Conservation (phyloP, 2,329 filamentous ascomycete genomes). For the Dactylellina sp. region DNA sequence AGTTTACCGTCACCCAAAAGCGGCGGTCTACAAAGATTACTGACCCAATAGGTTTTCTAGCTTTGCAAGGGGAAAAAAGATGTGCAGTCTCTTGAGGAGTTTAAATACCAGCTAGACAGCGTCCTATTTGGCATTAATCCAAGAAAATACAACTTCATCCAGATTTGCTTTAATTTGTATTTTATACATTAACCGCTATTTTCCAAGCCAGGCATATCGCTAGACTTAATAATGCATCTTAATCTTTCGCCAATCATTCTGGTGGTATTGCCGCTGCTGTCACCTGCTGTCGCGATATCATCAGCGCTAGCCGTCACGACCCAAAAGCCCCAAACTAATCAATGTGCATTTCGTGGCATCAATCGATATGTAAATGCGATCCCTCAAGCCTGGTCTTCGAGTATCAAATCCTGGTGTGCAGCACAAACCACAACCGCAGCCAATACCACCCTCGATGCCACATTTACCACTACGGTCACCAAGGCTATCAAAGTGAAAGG, state of each 20-base stretch:
- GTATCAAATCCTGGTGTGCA: conserved; percentile 40
- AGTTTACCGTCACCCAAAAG: no score
- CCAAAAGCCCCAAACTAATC: background rate
- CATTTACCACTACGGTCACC: conserved; percentile 17
- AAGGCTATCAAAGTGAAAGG: conserved; percentile 2
- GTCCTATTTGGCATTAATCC: no score
- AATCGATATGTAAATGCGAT: conserved; percentile 16
- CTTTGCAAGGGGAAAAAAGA: no score
- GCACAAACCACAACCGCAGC: conserved; percentile 19
- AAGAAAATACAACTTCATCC: no score
- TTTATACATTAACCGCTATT: no score
- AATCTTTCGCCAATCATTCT: background rate
- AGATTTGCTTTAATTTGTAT: no score
- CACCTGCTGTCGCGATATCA: conserved; percentile 4
- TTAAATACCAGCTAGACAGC: no score
- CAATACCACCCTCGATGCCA: conserved; percentile 8
- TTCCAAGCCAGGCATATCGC: no score
- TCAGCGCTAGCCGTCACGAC: background rate
- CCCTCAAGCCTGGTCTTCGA: background rate
- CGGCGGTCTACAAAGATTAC: no score
- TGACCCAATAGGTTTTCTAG: no score
- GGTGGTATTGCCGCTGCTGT: conserved; percentile 11
- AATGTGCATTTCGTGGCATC: conserved; percentile 15
- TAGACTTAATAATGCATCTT: conserved; percentile 20
- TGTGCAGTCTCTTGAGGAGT: no score